phyloP scores from a whole-genome alignment of 768 basidiomycete species.

The Tubosaeta sp. region DNA sequence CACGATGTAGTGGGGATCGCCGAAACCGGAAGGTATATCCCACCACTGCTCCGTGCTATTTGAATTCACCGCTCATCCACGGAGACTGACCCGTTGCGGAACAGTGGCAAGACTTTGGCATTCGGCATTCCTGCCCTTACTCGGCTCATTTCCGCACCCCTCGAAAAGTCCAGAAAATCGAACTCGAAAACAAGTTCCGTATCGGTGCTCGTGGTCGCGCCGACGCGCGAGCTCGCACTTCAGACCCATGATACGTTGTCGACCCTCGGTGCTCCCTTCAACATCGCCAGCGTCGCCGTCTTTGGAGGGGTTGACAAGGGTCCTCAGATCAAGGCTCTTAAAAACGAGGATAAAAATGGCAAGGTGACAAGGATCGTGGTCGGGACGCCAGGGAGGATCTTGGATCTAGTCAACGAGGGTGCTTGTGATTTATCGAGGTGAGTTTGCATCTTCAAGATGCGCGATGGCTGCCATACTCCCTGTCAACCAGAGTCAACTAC shows the following conservation, averaged over 20 bases:
- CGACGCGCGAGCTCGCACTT: slow-evolving; percentile 93
- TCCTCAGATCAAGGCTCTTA: slow-evolving; percentile 68
- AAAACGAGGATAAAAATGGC: slow-evolving; percentile 46
- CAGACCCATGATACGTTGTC: slow-evolving; percentile 88
- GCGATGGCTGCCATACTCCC: neutral
- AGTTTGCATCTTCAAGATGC: slow-evolving; percentile 23
- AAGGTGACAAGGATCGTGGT: slow-evolving; percentile 75
- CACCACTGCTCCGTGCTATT: neutral
- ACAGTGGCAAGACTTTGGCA: slow-evolving; percentile 90
- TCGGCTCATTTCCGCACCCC: slow-evolving; percentile 46
- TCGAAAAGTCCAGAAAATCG: slow-evolving; percentile 28
- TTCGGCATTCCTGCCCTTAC: slow-evolving; percentile 91
- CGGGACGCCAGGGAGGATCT: slow-evolving; percentile 90
- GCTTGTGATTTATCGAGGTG: slow-evolving; percentile 76
- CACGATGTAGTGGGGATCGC: slow-evolving; percentile 94
- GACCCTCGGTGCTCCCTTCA: slow-evolving; percentile 66
- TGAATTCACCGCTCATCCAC: neutral
- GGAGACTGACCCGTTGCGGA: slow-evolving; percentile 1
- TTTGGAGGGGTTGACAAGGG: slow-evolving; percentile 96
- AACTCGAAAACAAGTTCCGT: slow-evolving; percentile 33
- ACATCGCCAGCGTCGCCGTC: slow-evolving; percentile 78
- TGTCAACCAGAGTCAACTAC: slow-evolving; percentile 65
- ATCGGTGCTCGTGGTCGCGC: slow-evolving; percentile 79
- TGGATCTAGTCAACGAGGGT: slow-evolving; percentile 89
- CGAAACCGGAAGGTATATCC: slow-evolving; percentile 78